A percentile compares a stretch with the other conserved stretches of the same genome.
Conservation (phyloP, 352 stramenopile genomes). For the Phytophthora cryptogea region DNA sequence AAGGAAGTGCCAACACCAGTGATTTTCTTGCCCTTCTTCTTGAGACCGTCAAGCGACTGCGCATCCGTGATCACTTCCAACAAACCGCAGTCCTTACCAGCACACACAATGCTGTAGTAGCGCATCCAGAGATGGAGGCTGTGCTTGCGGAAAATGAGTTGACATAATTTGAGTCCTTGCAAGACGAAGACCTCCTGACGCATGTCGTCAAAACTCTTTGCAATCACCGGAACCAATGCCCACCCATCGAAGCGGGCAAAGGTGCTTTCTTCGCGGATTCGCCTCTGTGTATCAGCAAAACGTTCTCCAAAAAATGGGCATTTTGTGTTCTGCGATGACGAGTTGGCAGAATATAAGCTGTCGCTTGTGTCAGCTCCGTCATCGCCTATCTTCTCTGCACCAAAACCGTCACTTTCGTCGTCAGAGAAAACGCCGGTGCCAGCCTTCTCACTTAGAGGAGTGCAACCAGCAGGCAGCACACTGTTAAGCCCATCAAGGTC, state of each 20-base stretch:
- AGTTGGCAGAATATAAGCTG: slow-evolving; percentile 22
- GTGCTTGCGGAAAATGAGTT: slow-evolving; percentile 93
- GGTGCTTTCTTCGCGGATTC: slow-evolving; percentile 76
- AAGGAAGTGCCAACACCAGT: slow-evolving; percentile 35
- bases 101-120: slow-evolving; percentile 96
- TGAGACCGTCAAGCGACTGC: slow-evolving; percentile 95
- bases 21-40: slow-evolving; percentile 83
- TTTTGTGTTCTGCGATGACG: slow-evolving; percentile 17
- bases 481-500: slow-evolving; percentile 40
- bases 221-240: slow-evolving; percentile 92
- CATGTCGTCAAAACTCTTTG: slow-evolving; percentile 98
- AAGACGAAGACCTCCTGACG: slow-evolving; percentile 96
- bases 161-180: slow-evolving; percentile 93
- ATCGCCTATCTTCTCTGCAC: slow-evolving; percentile 13
- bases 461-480: slow-evolving; percentile 24
- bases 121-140: slow-evolving; percentile 90
- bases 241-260: slow-evolving; percentile 76
- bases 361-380: slow-evolving; percentile 21
- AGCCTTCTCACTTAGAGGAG: slow-evolving; percentile 27
- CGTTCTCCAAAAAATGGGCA: slow-evolving; percentile 78
- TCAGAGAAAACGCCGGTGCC: slow-evolving; percentile 26
- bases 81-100: slow-evolving; percentile 91
- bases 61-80: slow-evolving; percentile 96
- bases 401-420: slow-evolving; percentile 33
- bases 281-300: slow-evolving; percentile 89